phyloP scores from a whole-genome alignment of 495 filamentous ascomycete genomes.

The Xylaria castorea region DNA sequence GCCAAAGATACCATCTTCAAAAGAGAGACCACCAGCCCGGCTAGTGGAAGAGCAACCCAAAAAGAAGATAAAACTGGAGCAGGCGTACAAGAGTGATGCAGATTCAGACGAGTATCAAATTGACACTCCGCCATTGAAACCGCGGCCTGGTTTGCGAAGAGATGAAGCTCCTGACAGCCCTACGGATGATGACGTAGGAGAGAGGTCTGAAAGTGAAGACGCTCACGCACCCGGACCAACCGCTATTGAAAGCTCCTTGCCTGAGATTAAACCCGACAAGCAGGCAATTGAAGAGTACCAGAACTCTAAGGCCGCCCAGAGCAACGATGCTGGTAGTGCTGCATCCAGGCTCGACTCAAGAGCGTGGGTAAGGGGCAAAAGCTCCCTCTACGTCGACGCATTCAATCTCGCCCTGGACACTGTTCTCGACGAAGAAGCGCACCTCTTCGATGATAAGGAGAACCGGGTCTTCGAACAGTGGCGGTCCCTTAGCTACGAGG shows the following conservation, averaged over 20 bases:
- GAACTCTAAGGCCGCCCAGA: slow-evolving; percentile 53
- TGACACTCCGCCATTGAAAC: slow-evolving; percentile 22
- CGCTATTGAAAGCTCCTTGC: slow-evolving; percentile 79
- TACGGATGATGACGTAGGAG: slow-evolving; percentile 42
- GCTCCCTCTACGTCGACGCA: slow-evolving; percentile 95
- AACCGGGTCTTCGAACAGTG: slow-evolving; percentile 78
- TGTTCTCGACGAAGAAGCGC: slow-evolving; percentile 85
- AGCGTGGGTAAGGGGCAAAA: slow-evolving; percentile 60
- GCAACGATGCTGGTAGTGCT: slow-evolving; percentile 50
- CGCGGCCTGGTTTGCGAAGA: slow-evolving; percentile 21
- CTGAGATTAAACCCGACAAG: slow-evolving; percentile 68
- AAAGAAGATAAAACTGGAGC: slow-evolving; percentile 45
- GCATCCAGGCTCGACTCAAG: slow-evolving; percentile 45
- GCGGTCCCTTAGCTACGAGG: slow-evolving; percentile 77
- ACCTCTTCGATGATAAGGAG: slow-evolving; percentile 85
- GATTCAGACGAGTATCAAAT: slow-evolving; percentile 35
- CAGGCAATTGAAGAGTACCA: slow-evolving; percentile 86
- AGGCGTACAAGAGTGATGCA: slow-evolving; percentile 40
- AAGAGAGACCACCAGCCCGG: slow-evolving; percentile 9
- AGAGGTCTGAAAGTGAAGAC: slow-evolving; percentile 39
- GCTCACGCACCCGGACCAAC: slow-evolving; percentile 57
- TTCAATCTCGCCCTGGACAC: slow-evolving; percentile 94
- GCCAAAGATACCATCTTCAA: slow-evolving; percentile 12
- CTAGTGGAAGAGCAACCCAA: slow-evolving; percentile 36
- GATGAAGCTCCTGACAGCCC: slow-evolving; percentile 42